A percentile compares a stretch with the other conserved stretches of the same genome.
Conservation (phyloP, 768 basidiomycete species). For the Grammothele lineata region DNA sequence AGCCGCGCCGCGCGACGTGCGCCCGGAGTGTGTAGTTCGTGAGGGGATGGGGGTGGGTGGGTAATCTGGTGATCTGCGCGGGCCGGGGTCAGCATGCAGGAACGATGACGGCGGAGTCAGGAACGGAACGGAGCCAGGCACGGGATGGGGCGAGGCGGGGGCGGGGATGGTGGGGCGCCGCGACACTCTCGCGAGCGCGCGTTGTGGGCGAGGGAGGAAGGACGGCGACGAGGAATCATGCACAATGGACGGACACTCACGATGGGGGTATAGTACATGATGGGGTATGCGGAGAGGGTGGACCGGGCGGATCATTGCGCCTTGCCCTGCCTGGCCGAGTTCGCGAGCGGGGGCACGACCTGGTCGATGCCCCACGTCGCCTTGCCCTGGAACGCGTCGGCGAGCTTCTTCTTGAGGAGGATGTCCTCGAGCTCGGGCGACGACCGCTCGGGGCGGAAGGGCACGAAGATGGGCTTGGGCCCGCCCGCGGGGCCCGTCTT, state of each 20-base stretch:
- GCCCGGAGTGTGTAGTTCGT: conserved; percentile 3
- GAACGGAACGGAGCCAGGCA: too few species aligned
- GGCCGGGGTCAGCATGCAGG: conserved; percentile 1
- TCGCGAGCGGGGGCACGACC: conserved; percentile 6
- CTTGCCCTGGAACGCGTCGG: conserved; percentile 27
- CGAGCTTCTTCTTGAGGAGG: conserved; percentile 33
- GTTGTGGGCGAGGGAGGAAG: conserved; percentile 4
- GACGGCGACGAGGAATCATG: conserved; percentile 6
- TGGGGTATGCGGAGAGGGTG: not conserved
- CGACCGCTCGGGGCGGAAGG: conserved; percentile 46
- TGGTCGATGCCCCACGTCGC: conserved; percentile 26
- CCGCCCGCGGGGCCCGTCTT: conserved; percentile 9
- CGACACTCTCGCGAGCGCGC: not conserved
- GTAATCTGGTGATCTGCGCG: conserved; percentile 10
- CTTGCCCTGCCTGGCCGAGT: conserved; percentile 12
- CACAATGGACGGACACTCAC: too few species aligned
- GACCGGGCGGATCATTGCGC: conserved; percentile 11
- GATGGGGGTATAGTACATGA: conserved; percentile 20
- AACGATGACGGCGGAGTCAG: conserved; percentile 1
- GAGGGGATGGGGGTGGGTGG: conserved; percentile 2
- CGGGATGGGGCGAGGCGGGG: too few species aligned
- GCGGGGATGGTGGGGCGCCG: not conserved
- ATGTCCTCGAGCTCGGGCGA: conserved; percentile 52
- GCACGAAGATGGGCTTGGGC: conserved; percentile 40
- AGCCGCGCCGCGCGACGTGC: not conserved